These are phyloP conservation scores for Russula sp. DNA, from an alignment of 768 basidiomycete species.

Conservation along the genomic window DNA sequence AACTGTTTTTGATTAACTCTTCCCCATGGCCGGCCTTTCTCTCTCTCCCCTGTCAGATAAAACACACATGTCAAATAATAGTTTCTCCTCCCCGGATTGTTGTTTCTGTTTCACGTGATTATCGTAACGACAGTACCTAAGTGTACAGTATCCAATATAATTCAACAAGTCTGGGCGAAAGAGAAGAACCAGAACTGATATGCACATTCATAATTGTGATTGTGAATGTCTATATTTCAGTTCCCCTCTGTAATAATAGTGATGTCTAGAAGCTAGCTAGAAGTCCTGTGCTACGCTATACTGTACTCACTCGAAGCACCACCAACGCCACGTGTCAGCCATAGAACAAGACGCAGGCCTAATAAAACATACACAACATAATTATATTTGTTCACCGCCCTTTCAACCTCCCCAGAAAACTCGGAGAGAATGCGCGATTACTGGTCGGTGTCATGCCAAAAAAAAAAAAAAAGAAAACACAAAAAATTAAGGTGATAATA, in stretches of 20 bases:
- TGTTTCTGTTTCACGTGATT: not conserved
- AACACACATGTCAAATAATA: conserved; percentile 7
- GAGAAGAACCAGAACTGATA: not conserved
- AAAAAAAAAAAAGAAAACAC: not conserved
- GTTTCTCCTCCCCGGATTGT: not conserved
- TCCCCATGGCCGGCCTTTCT: not conserved
- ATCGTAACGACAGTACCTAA: conserved; percentile 19
- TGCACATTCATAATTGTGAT: not conserved
- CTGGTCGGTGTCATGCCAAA: conserved; percentile 3
- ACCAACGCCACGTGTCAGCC: not conserved
- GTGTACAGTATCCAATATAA: conserved; percentile 17
- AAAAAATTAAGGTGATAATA: conserved; percentile 9
- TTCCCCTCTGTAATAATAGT: not conserved
- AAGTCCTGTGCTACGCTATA: not conserved
- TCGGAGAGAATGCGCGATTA: not conserved
- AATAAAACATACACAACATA: not conserved
- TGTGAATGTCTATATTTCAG: not conserved
- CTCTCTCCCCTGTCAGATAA: not conserved
- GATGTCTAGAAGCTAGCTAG: not conserved
- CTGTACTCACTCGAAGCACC: not conserved
- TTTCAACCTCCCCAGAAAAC: not conserved
- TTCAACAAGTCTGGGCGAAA: not conserved
- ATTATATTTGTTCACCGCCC: not conserved
- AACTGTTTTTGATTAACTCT: conserved; percentile 5
- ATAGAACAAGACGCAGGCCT: not conserved